Percentiles rank a stretch among this genome's conserved stretches.
phyloP scores from a whole-genome alignment of 2,329 filamentous ascomycete genomes.

The Geosmithia morbida region DNA sequence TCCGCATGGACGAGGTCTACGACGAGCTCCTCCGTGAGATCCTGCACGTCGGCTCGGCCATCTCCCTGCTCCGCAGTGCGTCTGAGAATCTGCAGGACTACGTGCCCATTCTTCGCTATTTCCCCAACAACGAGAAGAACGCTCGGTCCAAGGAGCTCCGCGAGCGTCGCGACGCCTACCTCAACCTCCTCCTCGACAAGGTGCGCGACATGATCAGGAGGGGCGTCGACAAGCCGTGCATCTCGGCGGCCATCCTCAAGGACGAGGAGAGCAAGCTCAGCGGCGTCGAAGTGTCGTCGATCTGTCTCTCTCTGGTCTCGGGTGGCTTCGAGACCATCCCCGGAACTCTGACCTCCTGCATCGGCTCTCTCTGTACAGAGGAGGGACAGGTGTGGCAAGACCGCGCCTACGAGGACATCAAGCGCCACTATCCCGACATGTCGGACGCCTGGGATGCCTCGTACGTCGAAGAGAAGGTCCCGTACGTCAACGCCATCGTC shows the following conservation, averaged over 20 bases:
- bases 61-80: constrained; percentile 31
- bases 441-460: constrained; percentile 28
- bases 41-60: constrained; percentile 34
- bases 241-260: constrained; percentile 36
- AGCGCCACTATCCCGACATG: constrained; percentile 27
- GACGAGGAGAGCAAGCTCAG: constrained; percentile 36
- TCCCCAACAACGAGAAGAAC: constrained; percentile 37
- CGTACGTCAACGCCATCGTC: constrained; percentile 31
- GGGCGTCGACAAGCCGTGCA: constrained; percentile 37
- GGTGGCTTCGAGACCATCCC: constrained; percentile 33
- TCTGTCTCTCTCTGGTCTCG: constrained; percentile 35
- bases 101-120: constrained; percentile 30
- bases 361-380: constrained; percentile 30
- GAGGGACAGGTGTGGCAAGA: constrained; percentile 36
- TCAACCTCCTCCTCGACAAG: constrained; percentile 32
- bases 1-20: constrained; percentile 43
- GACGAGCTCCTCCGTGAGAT: constrained; percentile 36
- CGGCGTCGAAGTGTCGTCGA: constrained; percentile 36
- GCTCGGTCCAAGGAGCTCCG: constrained; percentile 28
- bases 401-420: constrained; percentile 35
- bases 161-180: constrained; percentile 30
- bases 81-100: constrained; percentile 40
- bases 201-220: constrained; percentile 34
- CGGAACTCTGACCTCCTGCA: constrained; percentile 29
- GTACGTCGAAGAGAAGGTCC: constrained; percentile 29